Percentiles rank a stretch among this genome's conserved stretches.
Evolutionary conservation across 805 yeast genomes (phyloP).

Genomic region (Metschnikowia colocasiae): DNA sequence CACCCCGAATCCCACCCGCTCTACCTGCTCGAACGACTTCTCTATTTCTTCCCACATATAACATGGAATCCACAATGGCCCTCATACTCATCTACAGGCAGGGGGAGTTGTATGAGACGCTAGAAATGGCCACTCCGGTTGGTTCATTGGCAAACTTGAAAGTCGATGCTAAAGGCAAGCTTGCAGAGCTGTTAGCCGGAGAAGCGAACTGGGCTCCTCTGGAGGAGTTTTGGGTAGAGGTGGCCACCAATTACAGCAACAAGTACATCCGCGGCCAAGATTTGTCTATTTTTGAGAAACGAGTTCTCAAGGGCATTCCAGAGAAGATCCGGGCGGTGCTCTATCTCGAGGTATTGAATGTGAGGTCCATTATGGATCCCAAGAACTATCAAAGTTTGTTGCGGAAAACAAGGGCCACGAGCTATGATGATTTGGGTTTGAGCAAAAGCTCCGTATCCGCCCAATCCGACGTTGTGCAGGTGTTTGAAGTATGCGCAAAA

Average conservation of each 20-base stretch:
- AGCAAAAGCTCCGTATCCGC: neutral
- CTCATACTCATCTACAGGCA: constrained; percentile 13
- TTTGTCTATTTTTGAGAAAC: constrained; percentile 11
- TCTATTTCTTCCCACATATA: constrained; percentile 7
- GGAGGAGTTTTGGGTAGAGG: constrained; percentile 20
- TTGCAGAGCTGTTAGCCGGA: neutral
- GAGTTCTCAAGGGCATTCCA: constrained; percentile 31
- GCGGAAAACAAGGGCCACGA: constrained; percentile 22
- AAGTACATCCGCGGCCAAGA: constrained; percentile 12
- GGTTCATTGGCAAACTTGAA: constrained; percentile 12
- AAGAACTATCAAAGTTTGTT: constrained; percentile 28
- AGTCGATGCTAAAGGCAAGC: constrained; percentile 6
- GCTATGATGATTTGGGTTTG: constrained; percentile 5
- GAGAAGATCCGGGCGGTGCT: constrained; percentile 26
- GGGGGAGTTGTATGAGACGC: constrained; percentile 10
- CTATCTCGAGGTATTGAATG: constrained; percentile 32
- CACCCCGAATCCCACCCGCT: neutral
- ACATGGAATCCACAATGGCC: constrained; percentile 9
- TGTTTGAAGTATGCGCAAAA: constrained; percentile 30
- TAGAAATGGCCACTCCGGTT: constrained; percentile 12
- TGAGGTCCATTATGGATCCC: constrained; percentile 26
- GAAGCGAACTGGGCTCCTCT: constrained; percentile 2
- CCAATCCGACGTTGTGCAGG: constrained; percentile 24
- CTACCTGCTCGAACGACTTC: constrained; percentile 12
- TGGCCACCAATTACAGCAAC: constrained; percentile 17